Evolutionary conservation across 2,329 filamentous ascomycete genomes (phyloP), one percentile per base, ranked within the genome.

Genomic region (Trichoderma guizhouense): DNA sequence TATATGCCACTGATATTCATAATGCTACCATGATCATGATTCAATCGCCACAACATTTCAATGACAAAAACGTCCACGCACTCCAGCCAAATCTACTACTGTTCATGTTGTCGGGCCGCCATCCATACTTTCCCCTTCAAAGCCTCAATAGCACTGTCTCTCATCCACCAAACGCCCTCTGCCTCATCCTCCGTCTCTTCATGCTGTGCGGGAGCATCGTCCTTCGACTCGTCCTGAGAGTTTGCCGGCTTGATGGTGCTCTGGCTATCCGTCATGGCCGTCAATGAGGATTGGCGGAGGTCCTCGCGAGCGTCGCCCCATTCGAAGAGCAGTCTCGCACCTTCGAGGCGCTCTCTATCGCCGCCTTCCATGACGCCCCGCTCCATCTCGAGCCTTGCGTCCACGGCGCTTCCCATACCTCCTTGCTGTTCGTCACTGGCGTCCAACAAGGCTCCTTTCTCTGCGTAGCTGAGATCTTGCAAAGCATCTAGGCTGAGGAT

Each of bases 341-440:
- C 87, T 15, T 88, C 79, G 26, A 89, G 79, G 8, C 80, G 79
- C 71, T 81, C 80, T 18, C 80, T 75, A 74, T 84, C 83, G 1
- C 78, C 82, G 2, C 80, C 81, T 5, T 83, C 81, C 62, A 84
- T 71, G 39, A 85, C 84, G 26, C 83, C 82, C 64, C 78, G 78
- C 75, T 87, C 88, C 62, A 97, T 84, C 72, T 91, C 88, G 30
- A 97, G 82, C 51, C 91, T 85, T 36, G 90, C 89, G 78, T 97
- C 95, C 1, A 97, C 89, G 0, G 84, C 84, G 8, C 84, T 82
- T n/a, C 82, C 82, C 0, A 83, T 84, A 30, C 85, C 84, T 28
- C 85, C 84, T 3, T 83, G 84, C 7, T 84, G 87, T 32, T 86
- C 83, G 5, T 85, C 80, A 14, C 83, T 85, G 7, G 77, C 84